These are phyloP conservation scores for Nymphaea colorata DNA, from an alignment of 164 flowering plant species.

Conservation along the genomic window DNA sequence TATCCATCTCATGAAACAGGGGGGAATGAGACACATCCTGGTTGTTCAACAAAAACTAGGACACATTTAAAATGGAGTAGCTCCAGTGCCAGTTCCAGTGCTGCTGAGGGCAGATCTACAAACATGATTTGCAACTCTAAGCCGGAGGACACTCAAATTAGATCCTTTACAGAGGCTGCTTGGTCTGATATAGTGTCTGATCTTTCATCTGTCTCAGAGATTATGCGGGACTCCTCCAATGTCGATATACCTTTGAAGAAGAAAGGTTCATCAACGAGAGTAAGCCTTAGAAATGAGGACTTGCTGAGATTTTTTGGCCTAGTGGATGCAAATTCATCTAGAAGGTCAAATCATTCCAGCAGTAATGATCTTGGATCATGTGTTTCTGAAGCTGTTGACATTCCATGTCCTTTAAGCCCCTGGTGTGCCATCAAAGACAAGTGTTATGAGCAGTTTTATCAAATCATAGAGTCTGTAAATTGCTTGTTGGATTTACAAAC, in stretches of 20 bases:
- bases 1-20: too few relatives aligned
- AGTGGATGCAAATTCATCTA: constrained; percentile 19
- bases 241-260: neutral
- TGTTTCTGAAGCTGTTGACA: constrained; percentile 18
- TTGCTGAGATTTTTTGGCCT: constrained; percentile 1
- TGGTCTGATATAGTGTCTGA: constrained; percentile 69
- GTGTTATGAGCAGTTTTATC: constrained; percentile 8
- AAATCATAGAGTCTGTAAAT: constrained; percentile 30
- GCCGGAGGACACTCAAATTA: constrained; percentile 9
- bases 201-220: constrained; percentile 24
- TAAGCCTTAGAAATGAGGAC: constrained; percentile 1
- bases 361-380: constrained; percentile 5
- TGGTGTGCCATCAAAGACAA: too few relatives aligned
- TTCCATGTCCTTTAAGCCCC: neutral
- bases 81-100: too few relatives aligned
- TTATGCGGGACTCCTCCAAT: constrained; percentile 5
- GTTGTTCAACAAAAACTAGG: too few relatives aligned
- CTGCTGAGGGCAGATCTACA: constrained; percentile 3
- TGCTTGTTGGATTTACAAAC: constrained; percentile 32
- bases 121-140: constrained; percentile 4
- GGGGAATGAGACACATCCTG: too few relatives aligned
- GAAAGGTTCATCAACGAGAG: constrained; percentile 3
- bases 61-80: too few relatives aligned
- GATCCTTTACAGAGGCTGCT: constrained; percentile 37
- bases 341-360: neutral